These are phyloP conservation scores for Colletotrichum noveboracense DNA, from an alignment of 2,329 filamentous ascomycete species.

Conservation along the genomic window DNA sequence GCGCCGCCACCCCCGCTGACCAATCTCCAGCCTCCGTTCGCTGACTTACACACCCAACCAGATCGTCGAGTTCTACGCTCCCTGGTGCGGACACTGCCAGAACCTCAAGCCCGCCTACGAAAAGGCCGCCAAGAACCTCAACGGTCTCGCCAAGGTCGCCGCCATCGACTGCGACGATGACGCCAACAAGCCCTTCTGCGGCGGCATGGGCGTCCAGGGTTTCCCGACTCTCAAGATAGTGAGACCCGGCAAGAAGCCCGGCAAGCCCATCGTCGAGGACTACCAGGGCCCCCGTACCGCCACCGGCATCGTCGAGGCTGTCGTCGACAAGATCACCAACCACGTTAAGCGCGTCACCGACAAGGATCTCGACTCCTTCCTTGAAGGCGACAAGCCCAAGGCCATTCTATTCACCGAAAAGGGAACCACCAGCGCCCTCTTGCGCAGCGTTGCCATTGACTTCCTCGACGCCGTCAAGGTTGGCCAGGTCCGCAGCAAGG, in stretches of 20 bases:
- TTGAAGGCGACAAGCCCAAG: slow-evolving; percentile 76
- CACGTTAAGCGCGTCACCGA: slow-evolving; percentile 84
- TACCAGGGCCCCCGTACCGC: slow-evolving; percentile 85
- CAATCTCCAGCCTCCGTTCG: not conserved
- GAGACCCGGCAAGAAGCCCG: slow-evolving; percentile 78
- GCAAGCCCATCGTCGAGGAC: slow-evolving; percentile 82
- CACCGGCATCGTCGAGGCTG: slow-evolving; percentile 86
- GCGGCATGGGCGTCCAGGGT: slow-evolving; percentile 84
- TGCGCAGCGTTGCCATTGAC: slow-evolving; percentile 88
- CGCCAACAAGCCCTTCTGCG: slow-evolving; percentile 86
- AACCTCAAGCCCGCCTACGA: slow-evolving; percentile 96
- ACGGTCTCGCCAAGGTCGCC: slow-evolving; percentile 92
- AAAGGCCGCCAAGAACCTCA: slow-evolving; percentile 86
- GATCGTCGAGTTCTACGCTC: slow-evolving; percentile 89
- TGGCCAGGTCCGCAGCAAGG: slow-evolving; percentile 84
- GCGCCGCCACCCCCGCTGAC: not conserved
- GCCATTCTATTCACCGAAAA: slow-evolving; percentile 94
- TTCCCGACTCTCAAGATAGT: slow-evolving; percentile 97
- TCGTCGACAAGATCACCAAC: slow-evolving; percentile 89
- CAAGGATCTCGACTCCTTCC: slow-evolving; percentile 78
- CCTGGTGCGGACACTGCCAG: slow-evolving; percentile 97
- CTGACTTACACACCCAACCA: slow-evolving; percentile 28
- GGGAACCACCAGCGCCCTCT: slow-evolving; percentile 80
- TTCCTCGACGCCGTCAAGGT: slow-evolving; percentile 82
- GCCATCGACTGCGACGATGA: slow-evolving; percentile 97